phyloP scores from a whole-genome alignment of 495 filamentous ascomycete genomes.

The Penicillium ochrochloron region DNA sequence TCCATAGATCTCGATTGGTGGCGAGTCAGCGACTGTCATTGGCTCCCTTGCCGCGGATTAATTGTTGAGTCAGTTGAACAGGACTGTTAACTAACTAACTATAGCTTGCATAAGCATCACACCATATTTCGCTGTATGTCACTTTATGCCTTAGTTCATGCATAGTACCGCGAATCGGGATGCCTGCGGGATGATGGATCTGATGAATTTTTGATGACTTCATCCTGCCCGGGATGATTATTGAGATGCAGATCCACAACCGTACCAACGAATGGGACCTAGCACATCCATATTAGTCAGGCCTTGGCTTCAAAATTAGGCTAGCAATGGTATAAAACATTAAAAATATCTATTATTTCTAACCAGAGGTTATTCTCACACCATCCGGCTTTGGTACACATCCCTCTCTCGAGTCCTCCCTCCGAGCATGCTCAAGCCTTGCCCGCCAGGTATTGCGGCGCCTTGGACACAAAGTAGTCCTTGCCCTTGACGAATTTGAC shows the following conservation, averaged over 20 bases:
- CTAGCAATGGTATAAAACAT: background rate
- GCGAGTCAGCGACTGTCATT: background rate
- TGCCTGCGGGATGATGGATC: background rate
- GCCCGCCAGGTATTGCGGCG: slow-evolving; percentile 20
- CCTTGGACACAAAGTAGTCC: slow-evolving; percentile 43
- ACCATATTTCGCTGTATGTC: background rate
- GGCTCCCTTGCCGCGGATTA: background rate
- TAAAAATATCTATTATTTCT: background rate
- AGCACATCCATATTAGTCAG: background rate
- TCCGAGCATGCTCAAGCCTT: slow-evolving; percentile 13
- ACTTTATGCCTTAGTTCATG: background rate
- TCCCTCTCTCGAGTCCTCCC: background rate
- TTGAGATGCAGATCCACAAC: background rate
- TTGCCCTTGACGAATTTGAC: slow-evolving; percentile 53
- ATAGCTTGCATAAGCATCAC: background rate
- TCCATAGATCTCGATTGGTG: background rate
- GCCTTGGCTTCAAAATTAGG: background rate
- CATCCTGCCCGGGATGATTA: background rate
- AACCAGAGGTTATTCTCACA: background rate
- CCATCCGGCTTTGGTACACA: background rate
- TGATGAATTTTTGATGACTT: background rate
- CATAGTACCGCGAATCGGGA: no score
- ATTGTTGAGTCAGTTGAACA: background rate
- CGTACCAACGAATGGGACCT: no score
- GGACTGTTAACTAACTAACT: no score